A percentile compares a stretch with the other conserved stretches of the same genome.
Evolutionary conservation across 306 rosid species (phyloP).

Genomic region (Vachellia collinsii): DNA sequence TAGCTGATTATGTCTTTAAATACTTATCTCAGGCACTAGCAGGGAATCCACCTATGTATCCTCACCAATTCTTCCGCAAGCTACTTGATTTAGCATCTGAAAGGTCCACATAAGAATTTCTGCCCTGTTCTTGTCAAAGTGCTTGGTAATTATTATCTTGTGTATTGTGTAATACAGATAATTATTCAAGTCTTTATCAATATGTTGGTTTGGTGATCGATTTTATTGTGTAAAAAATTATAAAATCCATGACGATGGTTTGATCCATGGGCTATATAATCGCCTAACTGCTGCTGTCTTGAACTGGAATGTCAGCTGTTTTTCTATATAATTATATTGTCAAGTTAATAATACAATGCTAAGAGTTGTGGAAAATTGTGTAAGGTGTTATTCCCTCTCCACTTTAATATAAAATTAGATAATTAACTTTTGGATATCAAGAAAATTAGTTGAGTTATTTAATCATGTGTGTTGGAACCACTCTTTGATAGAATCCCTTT

Average conservation of each 20-base stretch:
- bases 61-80: slow-evolving; percentile 82
- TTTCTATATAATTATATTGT: background rate
- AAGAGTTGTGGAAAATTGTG: background rate
- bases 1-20: slow-evolving; percentile 35
- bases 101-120: slow-evolving; percentile 42
- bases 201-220: background rate
- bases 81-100: slow-evolving; percentile 84
- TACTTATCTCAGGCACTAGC: slow-evolving; percentile 73
- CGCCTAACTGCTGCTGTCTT: background rate
- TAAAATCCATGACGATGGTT: background rate
- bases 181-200: slow-evolving; percentile 8
- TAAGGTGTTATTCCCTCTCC: background rate
- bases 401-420: too few relatives aligned
- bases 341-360: background rate
- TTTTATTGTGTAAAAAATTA: background rate
- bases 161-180: slow-evolving; percentile 4
- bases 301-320: background rate
- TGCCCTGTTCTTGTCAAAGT: slow-evolving; percentile 20
- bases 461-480: too few relatives aligned
- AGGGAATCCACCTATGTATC: slow-evolving; percentile 82
- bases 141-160: background rate
- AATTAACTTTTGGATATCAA: too few relatives aligned
- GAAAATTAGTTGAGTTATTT: too few relatives aligned
- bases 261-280: background rate
- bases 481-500: too few relatives aligned